Evolutionary conservation across 768 basidiomycete species (phyloP).

Genomic region (Mycena latifolia): DNA sequence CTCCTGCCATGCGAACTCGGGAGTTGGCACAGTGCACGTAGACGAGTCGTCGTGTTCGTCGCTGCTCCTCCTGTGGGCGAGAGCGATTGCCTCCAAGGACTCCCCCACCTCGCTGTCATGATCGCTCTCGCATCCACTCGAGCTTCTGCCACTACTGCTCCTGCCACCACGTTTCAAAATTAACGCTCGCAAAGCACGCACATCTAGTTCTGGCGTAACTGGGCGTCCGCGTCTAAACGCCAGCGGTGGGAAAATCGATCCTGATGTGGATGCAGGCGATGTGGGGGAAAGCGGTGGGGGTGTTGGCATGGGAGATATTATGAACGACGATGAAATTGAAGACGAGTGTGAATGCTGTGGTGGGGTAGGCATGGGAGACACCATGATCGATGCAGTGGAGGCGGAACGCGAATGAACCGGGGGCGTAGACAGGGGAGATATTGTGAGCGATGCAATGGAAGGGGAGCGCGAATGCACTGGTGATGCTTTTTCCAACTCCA

Average conservation of each 20-base stretch:
- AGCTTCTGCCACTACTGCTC: too few species aligned
- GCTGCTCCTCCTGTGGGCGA: not conserved
- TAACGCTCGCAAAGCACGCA: conserved; percentile 6
- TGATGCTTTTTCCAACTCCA: not conserved
- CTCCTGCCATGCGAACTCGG: conserved; percentile 32
- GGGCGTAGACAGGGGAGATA: conserved; percentile 23
- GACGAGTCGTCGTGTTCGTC: conserved; percentile 2
- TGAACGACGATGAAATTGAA: conserved; percentile 9
- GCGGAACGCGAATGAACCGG: not conserved
- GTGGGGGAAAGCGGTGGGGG: conserved; percentile 25
- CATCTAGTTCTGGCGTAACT: conserved; percentile 24
- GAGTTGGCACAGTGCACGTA: not conserved
- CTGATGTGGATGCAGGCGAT: not conserved
- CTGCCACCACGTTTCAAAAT: conserved; percentile 1
- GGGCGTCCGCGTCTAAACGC: not conserved
- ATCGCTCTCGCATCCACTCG: not conserved
- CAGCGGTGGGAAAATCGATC: not conserved
- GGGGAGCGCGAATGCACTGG: conserved; percentile 17
- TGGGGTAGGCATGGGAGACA: conserved; percentile 19
- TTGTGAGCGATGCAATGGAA: conserved; percentile 14
- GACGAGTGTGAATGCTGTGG: conserved; percentile 18
- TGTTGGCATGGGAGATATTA: conserved; percentile 17
- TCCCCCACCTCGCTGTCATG: conserved; percentile 11
- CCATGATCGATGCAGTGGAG: conserved; percentile 9
- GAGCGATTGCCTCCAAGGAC: not conserved